Percentiles rank a stretch among this genome's conserved stretches.
Conservation (phyloP, 257 asterid species). For the Lantana camara region DNA sequence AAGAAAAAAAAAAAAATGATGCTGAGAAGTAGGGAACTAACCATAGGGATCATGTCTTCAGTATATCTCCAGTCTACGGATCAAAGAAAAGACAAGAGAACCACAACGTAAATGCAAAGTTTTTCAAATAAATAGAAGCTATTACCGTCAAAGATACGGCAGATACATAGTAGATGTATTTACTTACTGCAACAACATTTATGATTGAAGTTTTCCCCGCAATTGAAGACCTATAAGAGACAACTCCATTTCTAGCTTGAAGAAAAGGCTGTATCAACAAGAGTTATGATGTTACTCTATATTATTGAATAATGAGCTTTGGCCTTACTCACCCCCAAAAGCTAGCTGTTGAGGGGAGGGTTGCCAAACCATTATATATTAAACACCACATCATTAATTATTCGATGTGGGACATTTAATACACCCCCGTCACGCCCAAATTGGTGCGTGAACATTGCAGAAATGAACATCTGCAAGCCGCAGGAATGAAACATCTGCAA, state of each 20-base stretch:
- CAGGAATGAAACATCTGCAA: too few relatives aligned
- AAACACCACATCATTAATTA: too few relatives aligned
- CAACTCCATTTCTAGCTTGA: slow-evolving; percentile 99
- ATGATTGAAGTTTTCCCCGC: slow-evolving; percentile 99
- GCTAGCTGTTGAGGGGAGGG: too few relatives aligned
- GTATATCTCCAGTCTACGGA: slow-evolving; percentile 93
- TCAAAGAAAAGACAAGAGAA: slow-evolving; percentile 7
- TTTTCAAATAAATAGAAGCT: slow-evolving; percentile 17
- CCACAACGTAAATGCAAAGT: slow-evolving; percentile 23
- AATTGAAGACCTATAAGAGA: slow-evolving; percentile 94
- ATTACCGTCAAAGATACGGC: neutral
- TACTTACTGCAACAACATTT: slow-evolving; percentile 93
- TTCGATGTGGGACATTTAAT: too few relatives aligned
- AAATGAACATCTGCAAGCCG: too few relatives aligned
- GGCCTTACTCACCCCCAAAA: too few relatives aligned
- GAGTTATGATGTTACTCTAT: slow-evolving; percentile 14
- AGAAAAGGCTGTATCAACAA: slow-evolving; percentile 71
- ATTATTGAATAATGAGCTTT: too few relatives aligned
- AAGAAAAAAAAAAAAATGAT: slow-evolving; percentile 15
- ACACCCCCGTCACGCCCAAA: too few relatives aligned
- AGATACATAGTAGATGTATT: neutral
- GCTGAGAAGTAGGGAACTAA: slow-evolving; percentile 41
- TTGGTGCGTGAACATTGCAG: too few relatives aligned
- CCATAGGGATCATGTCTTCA: slow-evolving; percentile 99
- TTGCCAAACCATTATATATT: too few relatives aligned